Conservation (phyloP, 192 early-diverging fungal genomes). For the Thamnidium elegans region DNA sequence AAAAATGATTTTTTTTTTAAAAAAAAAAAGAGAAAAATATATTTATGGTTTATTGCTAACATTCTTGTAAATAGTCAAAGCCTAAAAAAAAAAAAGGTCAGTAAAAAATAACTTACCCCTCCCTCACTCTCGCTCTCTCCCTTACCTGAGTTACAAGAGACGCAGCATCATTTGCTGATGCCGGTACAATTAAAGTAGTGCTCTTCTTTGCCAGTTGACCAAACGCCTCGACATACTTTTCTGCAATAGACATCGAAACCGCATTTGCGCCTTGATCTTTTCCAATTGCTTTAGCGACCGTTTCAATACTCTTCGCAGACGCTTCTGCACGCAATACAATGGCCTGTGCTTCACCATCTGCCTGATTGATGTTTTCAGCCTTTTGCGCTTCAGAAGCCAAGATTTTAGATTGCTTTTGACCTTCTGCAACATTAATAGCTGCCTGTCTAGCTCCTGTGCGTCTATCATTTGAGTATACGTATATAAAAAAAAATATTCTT, state of each 20-base stretch:
- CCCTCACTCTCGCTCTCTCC: background rate
- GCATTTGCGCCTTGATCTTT: constrained; percentile 71
- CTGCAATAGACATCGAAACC: constrained; percentile 86
- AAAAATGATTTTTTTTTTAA: too few relatives aligned
- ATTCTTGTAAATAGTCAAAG: constrained; percentile 48
- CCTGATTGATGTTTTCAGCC: constrained; percentile 85
- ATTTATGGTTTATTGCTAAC: constrained; percentile 37
- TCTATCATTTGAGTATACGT: too few relatives aligned
- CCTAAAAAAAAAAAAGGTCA: constrained; percentile 24
- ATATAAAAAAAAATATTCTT: too few relatives aligned
- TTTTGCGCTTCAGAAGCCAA: constrained; percentile 92
- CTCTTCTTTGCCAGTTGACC: constrained; percentile 87
- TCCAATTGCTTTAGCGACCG: constrained; percentile 73
- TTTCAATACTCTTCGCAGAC: constrained; percentile 75
- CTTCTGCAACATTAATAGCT: constrained; percentile 97
- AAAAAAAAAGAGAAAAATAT: too few relatives aligned
- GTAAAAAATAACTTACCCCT: background rate
- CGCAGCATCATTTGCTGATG: constrained; percentile 75
- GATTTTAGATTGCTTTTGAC: constrained; percentile 85
- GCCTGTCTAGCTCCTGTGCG: constrained; percentile 88
- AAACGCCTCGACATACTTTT: constrained; percentile 96
- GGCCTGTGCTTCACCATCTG: constrained; percentile 85
- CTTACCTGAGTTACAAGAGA: constrained; percentile 86
- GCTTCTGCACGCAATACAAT: constrained; percentile 83
- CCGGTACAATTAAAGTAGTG: constrained; percentile 87